Base-by-base conservation (phyloP, 768 basidiomycete species). In the Lentinula raphanica region DNA sequence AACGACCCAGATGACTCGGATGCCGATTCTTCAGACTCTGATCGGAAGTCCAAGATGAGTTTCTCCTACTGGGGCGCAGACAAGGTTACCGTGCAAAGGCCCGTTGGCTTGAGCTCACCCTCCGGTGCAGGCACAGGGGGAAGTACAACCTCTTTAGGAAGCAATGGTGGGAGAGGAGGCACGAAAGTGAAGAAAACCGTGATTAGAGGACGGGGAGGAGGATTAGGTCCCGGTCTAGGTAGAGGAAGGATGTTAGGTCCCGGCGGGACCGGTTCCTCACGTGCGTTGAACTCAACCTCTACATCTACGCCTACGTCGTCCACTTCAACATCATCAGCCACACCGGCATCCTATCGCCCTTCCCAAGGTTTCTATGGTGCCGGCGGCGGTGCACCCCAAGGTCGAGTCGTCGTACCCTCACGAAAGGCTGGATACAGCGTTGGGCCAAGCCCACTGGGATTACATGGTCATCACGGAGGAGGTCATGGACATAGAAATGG, bases 41-140 rank as follows among this genome's bases (percentile, higher is more conserved):
- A 92, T 69, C 83, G 86, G 74, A 90, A 92, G 76, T 90, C 87
- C 77, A 93, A 92, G 71, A 92, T 93, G 92, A 90, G 89, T 75
- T 93, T 93, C 73, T 92, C 90, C 5, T 94, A 93, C 67, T 93
- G 91, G 90, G 91, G 92, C 25, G 92, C 92, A 31, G 92, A 94
- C 75, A 92, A 92, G 72, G 81, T 94, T 65, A 94, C 92, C 1
- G 82, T 94, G 21, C 89, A 92, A 69, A 89, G 89, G 64, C 89
- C 91, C 2, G 17, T 39, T 13, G 32, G 32, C 38, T 17, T 39
- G n/a, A n/a, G n/a, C n/a, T n/a, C n/a, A n/a, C n/a, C n/a, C n/a
- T n/a, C n/a, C n/a, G n/a, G n/a, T n/a, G n/a, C n/a, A 1, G 38
- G 38, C 4, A 12, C 70, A 84, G 39, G 32, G 32, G 12, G 3